Percentiles rank a stretch among this genome's conserved stretches.
Conservation (phyloP, 2,329 filamentous ascomycete species). For the Aureobasidium zeae region DNA sequence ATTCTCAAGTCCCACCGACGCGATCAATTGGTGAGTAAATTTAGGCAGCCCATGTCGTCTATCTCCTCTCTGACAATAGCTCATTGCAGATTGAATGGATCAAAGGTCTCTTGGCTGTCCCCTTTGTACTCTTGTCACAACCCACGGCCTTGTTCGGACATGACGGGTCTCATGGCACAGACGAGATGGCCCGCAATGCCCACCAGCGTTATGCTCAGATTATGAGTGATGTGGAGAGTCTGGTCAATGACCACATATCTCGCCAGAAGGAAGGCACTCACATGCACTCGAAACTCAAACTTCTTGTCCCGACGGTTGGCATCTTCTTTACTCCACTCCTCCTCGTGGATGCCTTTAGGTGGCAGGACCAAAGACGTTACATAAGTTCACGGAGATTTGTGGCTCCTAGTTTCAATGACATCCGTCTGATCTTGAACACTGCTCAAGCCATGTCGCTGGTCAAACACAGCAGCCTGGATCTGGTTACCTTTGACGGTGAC, state of each 20-base stretch:
- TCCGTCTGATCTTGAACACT: constrained; percentile 86
- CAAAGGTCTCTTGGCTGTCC: constrained; percentile 79
- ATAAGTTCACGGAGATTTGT: constrained; percentile 91
- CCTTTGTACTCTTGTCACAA: constrained; percentile 93
- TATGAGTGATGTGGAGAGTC: constrained; percentile 81
- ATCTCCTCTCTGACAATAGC: no score
- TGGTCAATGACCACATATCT: constrained; percentile 83
- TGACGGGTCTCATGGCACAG: constrained; percentile 52
- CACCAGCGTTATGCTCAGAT: constrained; percentile 90
- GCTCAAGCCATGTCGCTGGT: constrained; percentile 91
- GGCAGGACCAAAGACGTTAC: constrained; percentile 74
- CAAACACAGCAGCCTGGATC: constrained; percentile 59
- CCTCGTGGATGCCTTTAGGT: constrained; percentile 81
- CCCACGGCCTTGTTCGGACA: constrained; percentile 77
- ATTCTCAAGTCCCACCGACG: constrained; percentile 71
- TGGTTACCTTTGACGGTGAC: constrained; percentile 95
- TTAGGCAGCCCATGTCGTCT: constrained; percentile 1
- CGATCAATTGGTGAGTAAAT: constrained; percentile 71
- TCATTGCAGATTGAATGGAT: constrained; percentile 54
- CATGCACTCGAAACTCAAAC: constrained; percentile 69
- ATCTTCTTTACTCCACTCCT: constrained; percentile 85
- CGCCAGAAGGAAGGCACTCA: constrained; percentile 55
- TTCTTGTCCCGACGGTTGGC: constrained; percentile 85
- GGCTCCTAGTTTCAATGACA: constrained; percentile 92
- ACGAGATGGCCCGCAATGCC: constrained; percentile 67